These are phyloP conservation scores for Colletotrichum zoysiae DNA, from an alignment of 2,329 filamentous ascomycete species.

Conservation along the genomic window DNA sequence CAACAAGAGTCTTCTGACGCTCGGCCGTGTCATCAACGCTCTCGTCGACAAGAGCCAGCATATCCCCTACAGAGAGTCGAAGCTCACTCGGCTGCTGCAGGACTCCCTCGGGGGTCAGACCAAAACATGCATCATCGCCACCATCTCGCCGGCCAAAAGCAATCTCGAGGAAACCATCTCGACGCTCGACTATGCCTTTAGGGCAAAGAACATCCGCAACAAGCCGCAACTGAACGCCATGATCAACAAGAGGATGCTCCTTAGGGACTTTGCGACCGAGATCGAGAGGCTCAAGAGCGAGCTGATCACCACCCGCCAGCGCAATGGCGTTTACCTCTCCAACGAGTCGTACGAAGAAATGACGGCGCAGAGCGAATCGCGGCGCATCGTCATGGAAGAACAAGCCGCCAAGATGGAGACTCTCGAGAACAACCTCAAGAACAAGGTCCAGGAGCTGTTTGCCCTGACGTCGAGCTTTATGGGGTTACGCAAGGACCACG, in stretches of 20 bases:
- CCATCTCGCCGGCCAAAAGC: constrained; percentile 91
- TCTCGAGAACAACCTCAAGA: constrained; percentile 88
- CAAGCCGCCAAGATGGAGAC: constrained; percentile 93
- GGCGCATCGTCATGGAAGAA: constrained; percentile 91
- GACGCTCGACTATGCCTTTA: constrained; percentile 96
- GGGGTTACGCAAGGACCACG: constrained; percentile 89
- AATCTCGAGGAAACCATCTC: constrained; percentile 99
- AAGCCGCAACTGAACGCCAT: constrained; percentile 95
- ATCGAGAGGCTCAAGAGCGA: constrained; percentile 97
- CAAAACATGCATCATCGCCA: constrained; percentile 99
- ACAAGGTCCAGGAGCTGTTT: constrained; percentile 94
- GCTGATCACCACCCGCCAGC: constrained; percentile 89
- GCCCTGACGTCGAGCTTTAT: constrained; percentile 88
- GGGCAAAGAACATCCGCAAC: constrained; percentile 98
- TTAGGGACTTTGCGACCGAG: constrained; percentile 90
- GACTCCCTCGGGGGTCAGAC: constrained; percentile 95
- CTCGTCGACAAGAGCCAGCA: constrained; percentile 90
- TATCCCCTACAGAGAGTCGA: constrained; percentile 94
- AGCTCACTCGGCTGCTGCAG: constrained; percentile 78
- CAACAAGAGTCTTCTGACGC: constrained; percentile 95
- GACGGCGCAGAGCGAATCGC: constrained; percentile 90
- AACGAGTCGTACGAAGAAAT: constrained; percentile 92
- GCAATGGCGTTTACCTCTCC: constrained; percentile 94
- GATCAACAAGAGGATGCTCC: constrained; percentile 91
- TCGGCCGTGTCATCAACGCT: constrained; percentile 97